A percentile compares a stretch with the other conserved stretches of the same genome.
Conservation (phyloP, 768 basidiomycete species). For the Suillus lakei region DNA sequence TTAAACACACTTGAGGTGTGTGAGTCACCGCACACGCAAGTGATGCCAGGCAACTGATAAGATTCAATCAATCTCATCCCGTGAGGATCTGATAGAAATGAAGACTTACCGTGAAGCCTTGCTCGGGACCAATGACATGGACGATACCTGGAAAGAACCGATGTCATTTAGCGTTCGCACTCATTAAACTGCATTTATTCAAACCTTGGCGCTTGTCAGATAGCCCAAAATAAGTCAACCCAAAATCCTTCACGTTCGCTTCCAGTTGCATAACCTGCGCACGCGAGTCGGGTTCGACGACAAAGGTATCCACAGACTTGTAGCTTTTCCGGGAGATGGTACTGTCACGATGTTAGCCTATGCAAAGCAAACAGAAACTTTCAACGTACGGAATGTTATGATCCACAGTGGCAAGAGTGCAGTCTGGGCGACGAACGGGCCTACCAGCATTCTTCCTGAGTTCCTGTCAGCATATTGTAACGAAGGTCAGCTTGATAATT, state of each 20-base stretch:
- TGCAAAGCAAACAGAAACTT: slow-evolving; percentile 3
- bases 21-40: slow-evolving; percentile 91
- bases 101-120: slow-evolving; percentile 79
- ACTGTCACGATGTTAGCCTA: slow-evolving; percentile 38
- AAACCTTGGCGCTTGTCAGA: slow-evolving; percentile 85
- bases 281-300: slow-evolving; percentile 83
- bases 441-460: slow-evolving; percentile 73
- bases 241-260: slow-evolving; percentile 90
- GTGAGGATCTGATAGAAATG: neutral
- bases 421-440: slow-evolving; percentile 82
- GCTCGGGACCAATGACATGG: slow-evolving; percentile 91
- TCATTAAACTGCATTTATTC: slow-evolving; percentile 6
- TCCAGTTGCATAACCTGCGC: slow-evolving; percentile 84
- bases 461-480: slow-evolving; percentile 16
- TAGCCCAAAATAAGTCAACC: slow-evolving; percentile 91
- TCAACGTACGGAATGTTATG: slow-evolving; percentile 82
- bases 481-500: neutral
- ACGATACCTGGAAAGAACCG: slow-evolving; percentile 62
- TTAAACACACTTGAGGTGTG: slow-evolving; percentile 81
- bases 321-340: slow-evolving; percentile 78
- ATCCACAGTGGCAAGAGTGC: slow-evolving; percentile 88
- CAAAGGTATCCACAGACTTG: slow-evolving; percentile 71
- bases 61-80: slow-evolving; percentile 1
- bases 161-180: neutral
- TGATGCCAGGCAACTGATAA: slow-evolving; percentile 70